Evolutionary conservation across 306 rosid genomes (phyloP).

Genomic region (Corylus avellana): DNA sequence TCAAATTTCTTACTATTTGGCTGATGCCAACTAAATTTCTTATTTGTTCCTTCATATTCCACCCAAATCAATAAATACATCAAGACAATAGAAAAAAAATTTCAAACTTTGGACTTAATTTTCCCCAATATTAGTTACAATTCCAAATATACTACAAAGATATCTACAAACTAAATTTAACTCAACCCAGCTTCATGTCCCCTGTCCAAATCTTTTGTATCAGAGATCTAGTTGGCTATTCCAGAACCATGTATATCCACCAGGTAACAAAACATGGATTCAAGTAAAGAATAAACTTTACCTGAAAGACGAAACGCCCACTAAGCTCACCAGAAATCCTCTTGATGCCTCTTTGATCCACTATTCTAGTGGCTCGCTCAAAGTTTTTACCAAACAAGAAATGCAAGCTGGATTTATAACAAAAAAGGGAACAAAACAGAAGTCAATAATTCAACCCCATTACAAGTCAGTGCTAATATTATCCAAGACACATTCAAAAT

Average conservation of each 20-base stretch:
- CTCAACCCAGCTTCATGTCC: not conserved
- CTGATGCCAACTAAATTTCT: not conserved
- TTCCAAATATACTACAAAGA: not conserved
- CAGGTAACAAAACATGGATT: not conserved
- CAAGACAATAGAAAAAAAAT: not conserved
- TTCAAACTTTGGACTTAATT: not conserved
- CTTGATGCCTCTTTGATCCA: slow-evolving; percentile 85
- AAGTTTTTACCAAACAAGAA: slow-evolving; percentile 92
- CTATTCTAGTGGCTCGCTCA: slow-evolving; percentile 82
- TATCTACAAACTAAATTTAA: not conserved
- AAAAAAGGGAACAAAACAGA: slow-evolving; percentile 13
- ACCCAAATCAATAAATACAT: not conserved
- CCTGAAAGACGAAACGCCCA: slow-evolving; percentile 86
- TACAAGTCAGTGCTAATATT: not conserved
- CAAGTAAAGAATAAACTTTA: slow-evolving; percentile 1
- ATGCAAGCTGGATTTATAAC: slow-evolving; percentile 53
- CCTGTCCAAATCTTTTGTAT: not conserved
- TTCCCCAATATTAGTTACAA: not conserved
- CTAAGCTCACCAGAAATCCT: slow-evolving; percentile 68
- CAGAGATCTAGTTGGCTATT: not conserved
- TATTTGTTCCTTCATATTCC: not conserved
- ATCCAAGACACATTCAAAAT: not conserved
- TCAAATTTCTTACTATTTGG: not conserved
- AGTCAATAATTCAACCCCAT: not conserved
- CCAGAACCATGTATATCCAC: not conserved